A percentile compares a stretch with the other conserved stretches of the same genome.
Evolutionary conservation across 2,329 filamentous ascomycete species (phyloP).

Genomic region (Dothideomycetes sp.): DNA sequence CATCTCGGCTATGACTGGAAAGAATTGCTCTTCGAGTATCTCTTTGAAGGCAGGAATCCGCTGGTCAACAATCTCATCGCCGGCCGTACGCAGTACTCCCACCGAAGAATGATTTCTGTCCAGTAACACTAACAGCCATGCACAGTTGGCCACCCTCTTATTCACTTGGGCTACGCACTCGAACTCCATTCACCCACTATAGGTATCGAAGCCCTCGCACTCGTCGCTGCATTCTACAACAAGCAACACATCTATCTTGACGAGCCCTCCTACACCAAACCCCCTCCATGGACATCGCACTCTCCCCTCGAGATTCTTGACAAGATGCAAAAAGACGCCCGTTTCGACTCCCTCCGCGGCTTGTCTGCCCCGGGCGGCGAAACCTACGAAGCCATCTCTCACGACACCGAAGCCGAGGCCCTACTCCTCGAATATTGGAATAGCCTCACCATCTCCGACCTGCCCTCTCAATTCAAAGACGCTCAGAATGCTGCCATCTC

Average conservation of each 20-base stretch:
- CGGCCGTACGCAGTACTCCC: slow-evolving; percentile 49
- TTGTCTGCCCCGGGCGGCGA: slow-evolving; percentile 37
- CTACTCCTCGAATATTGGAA: slow-evolving; percentile 83
- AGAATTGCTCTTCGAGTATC: slow-evolving; percentile 60
- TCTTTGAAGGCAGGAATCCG: slow-evolving; percentile 64
- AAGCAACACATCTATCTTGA: slow-evolving; percentile 55
- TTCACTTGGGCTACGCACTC: slow-evolving; percentile 88
- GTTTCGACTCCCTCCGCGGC: slow-evolving; percentile 57
- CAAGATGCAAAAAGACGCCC: slow-evolving; percentile 56
- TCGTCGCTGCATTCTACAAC: slow-evolving; percentile 51
- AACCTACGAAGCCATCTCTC: slow-evolving; percentile 59
- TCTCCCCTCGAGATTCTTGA: slow-evolving; percentile 61
- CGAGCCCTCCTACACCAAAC: slow-evolving; percentile 57
- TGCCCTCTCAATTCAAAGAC: slow-evolving; percentile 62
- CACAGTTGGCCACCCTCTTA: slow-evolving; percentile 78
- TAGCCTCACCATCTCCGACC: slow-evolving; percentile 63
- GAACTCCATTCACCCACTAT: slow-evolving; percentile 78
- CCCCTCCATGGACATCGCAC: slow-evolving; percentile 45
- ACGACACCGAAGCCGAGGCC: slow-evolving; percentile 58
- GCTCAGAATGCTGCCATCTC: slow-evolving; percentile 50
- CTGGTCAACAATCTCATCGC: slow-evolving; percentile 70
- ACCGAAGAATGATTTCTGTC: not conserved
- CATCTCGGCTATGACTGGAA: slow-evolving; percentile 75
- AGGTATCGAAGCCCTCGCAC: slow-evolving; percentile 74
- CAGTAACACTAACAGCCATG: slow-evolving; percentile 22